Evolutionary conservation across 441 rosid genomes (phyloP), one percentile per base, ranked within the genome.

Genomic region (Erysimum pusillum): DNA sequence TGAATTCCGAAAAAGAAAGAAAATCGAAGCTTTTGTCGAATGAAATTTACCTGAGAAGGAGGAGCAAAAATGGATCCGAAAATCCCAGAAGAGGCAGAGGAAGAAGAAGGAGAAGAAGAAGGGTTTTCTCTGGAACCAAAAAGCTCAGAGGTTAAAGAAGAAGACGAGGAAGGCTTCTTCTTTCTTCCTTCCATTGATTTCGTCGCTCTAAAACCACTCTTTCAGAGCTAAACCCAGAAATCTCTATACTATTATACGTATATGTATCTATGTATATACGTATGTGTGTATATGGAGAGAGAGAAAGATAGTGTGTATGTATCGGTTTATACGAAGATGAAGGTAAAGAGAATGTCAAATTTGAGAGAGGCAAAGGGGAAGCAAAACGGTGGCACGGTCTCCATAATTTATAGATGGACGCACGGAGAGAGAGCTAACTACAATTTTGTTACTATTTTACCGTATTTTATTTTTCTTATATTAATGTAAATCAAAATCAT

Each of bases 41-140:
- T n/a, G 20, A 20, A 38, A 15, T 5, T 22, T 53, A 91, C 96
- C 94, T 87, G 80, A 5, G 91, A 62, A 14, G 90, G 75, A 73
- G 94, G 91, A 32, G 89, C 76, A 60, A 94, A 90, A 39, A 92
- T 85, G 9, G 97, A 87, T 34, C 83, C 87, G 69, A 92, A 84
- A 74, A 92, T 66, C 74, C 84, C 91, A 10, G 90, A 28, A 17
- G 97, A 82, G n/a, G 96, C 31, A n/a, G 80, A 53, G 34, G 79
- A 31, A 5, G 74, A 12, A 45, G 78, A 14, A 41, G 79, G 18
- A 53, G 63, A 62, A 36, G 79, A 28, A 53, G 64, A 63, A 25
- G 86, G 71, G 57, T 85, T 67, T 15, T 88, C 91, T 76, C 81
- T 84, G 7, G 92, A 79, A 18, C 91, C 97, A 79, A 94, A 92